These are phyloP conservation scores for Starmerella bombicola DNA, from an alignment of 805 yeast species.

Conservation along the genomic window DNA sequence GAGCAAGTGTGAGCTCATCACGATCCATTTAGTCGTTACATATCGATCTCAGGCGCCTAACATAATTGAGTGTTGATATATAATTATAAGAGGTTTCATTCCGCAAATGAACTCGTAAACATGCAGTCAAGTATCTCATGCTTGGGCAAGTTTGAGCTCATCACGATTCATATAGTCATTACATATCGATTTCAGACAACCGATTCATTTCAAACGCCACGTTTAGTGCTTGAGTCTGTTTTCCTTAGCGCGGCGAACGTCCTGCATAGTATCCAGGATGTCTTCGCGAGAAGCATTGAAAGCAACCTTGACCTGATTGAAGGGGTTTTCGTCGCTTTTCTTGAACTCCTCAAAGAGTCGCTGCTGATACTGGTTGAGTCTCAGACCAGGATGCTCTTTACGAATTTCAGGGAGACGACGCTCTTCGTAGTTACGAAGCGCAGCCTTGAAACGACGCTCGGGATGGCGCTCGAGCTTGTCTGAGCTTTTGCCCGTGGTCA, in stretches of 20 bases:
- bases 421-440: conserved; percentile 58
- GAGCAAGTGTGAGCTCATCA: too few relatives aligned
- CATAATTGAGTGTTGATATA: too few relatives aligned
- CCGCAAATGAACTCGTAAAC: too few relatives aligned
- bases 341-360: conserved; percentile 67
- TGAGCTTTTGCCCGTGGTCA: conserved; percentile 41
- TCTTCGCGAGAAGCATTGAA: conserved; percentile 52
- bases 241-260: conserved; percentile 42
- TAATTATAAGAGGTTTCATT: too few relatives aligned
- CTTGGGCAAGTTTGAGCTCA: too few relatives aligned
- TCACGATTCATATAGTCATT: too few relatives aligned
- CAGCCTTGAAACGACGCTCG: conserved; percentile 78
- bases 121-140: too few relatives aligned
- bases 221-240: conserved; percentile 22
- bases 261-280: conserved; percentile 35
- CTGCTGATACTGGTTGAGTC: conserved; percentile 67
- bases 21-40: too few relatives aligned
- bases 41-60: too few relatives aligned
- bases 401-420: conserved; percentile 57
- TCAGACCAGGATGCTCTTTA: conserved; percentile 66
- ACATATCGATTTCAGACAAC: too few relatives aligned
- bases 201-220: too few relatives aligned
- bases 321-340: conserved; percentile 69
- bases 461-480: conserved; percentile 64
- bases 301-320: conserved; percentile 58